A percentile compares a stretch with the other conserved stretches of the same genome.
Evolutionary conservation across 768 basidiomycete genomes (phyloP).

Genomic region (Termitomyces sp.): DNA sequence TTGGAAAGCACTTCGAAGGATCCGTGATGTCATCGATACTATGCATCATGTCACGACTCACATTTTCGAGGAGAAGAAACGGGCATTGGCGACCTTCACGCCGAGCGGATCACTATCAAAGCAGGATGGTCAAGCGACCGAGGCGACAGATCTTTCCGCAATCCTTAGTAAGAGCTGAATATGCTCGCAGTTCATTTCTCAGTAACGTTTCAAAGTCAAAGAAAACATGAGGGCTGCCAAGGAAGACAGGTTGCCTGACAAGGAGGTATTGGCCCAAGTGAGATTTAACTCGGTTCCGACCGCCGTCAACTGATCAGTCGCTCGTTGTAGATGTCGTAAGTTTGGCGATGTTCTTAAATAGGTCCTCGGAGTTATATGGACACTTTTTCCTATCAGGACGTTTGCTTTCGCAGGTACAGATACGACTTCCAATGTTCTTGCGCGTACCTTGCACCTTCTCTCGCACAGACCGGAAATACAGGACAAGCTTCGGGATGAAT

Average conservation of each 20-base stretch:
- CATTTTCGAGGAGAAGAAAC: conserved; percentile 33
- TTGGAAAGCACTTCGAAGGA: conserved; percentile 20
- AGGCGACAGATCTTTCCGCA: conserved; percentile 29
- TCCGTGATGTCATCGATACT: conserved; percentile 29
- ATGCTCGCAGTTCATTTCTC: not conserved
- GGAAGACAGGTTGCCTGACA: conserved; percentile 28
- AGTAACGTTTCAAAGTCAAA: conserved; percentile 20
- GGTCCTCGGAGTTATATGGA: not conserved
- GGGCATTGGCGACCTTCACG: conserved; percentile 19
- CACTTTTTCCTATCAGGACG: conserved; percentile 10
- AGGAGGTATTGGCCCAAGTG: conserved; percentile 33
- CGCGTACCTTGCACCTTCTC: conserved; percentile 32
- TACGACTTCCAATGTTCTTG: conserved; percentile 39
- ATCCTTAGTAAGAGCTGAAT: conserved; percentile 18
- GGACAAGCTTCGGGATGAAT: conserved; percentile 32
- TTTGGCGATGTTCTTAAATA: not conserved
- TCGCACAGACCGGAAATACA: conserved; percentile 26
- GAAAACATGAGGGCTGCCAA: conserved; percentile 28
- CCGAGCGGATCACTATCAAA: conserved; percentile 19
- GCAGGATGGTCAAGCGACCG: conserved; percentile 19
- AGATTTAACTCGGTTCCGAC: not conserved
- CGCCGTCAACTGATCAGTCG: not conserved
- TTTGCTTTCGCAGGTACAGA: conserved; percentile 37
- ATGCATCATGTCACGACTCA: conserved; percentile 27
- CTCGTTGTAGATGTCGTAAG: conserved; percentile 12